A percentile compares a stretch with the other conserved stretches of the same genome.
Evolutionary conservation across 257 asterid genomes (phyloP).

Genomic region (Eucommia ulmoides): DNA sequence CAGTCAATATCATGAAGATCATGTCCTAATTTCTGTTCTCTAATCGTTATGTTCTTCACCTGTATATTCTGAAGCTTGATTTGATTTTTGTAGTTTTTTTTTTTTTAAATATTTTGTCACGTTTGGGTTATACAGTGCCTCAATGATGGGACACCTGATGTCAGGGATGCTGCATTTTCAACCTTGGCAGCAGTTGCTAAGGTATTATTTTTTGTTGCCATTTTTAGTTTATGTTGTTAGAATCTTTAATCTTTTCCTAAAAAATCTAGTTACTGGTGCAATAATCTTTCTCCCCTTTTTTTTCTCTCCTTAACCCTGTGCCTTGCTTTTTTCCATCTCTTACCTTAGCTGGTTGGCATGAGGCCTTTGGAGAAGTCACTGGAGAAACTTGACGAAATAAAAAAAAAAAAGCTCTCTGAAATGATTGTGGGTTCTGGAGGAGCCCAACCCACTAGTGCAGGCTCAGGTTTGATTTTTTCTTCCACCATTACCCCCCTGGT

Average conservation of each 20-base stretch:
- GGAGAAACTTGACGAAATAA: slow-evolving; percentile 88
- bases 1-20: not conserved
- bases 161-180: slow-evolving; percentile 97
- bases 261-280: not conserved
- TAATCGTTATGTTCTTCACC: not conserved
- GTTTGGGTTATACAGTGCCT: slow-evolving; percentile 47
- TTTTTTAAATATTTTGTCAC: slow-evolving; percentile 3
- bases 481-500: no score
- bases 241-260: slow-evolving; percentile 2
- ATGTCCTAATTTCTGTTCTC: not conserved
- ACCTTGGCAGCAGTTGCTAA: slow-evolving; percentile 91
- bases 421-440: slow-evolving; percentile 80
- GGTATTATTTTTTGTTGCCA: slow-evolving; percentile 28
- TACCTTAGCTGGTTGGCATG: slow-evolving; percentile 96
- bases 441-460: slow-evolving; percentile 32
- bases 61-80: not conserved
- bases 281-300: slow-evolving; percentile 12
- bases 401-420: slow-evolving; percentile 87
- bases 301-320: no score
- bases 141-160: slow-evolving; percentile 99
- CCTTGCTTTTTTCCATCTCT: no score
- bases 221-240: slow-evolving; percentile 12
- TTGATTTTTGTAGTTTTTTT: not conserved
- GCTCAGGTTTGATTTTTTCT: slow-evolving; percentile 73
- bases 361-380: slow-evolving; percentile 90